These are phyloP conservation scores for Pleurotus ostreatus DNA, from an alignment of 768 basidiomycete species.

Conservation along the genomic window DNA sequence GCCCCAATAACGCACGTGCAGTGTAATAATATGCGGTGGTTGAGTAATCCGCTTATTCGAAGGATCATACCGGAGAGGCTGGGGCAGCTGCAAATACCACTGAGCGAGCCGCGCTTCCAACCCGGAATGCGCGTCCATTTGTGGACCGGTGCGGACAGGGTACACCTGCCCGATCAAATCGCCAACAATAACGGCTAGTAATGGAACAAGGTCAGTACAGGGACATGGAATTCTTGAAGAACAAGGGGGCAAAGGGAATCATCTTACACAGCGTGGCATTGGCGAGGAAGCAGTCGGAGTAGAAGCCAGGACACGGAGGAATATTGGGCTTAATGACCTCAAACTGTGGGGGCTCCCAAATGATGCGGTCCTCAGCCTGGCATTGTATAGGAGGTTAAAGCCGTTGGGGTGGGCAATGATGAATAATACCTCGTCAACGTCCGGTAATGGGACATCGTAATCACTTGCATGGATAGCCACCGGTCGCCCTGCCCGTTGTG, in stretches of 20 bases:
- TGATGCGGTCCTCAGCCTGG: conserved; percentile 56
- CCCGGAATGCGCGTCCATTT: conserved; percentile 42
- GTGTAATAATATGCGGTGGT: conserved; percentile 60
- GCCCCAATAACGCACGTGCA: conserved; percentile 76
- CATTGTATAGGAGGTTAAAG: conserved; percentile 6
- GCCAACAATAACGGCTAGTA: conserved; percentile 60
- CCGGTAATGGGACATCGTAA: conserved; percentile 63
- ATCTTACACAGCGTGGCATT: conserved; percentile 54
- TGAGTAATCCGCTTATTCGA: conserved; percentile 49
- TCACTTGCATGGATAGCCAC: conserved; percentile 64
- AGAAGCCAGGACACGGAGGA: conserved; percentile 39
- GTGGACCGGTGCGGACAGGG: conserved; percentile 53
- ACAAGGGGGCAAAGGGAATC: conserved; percentile 6
- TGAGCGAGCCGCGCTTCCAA: conserved; percentile 69
- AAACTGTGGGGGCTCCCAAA: conserved; percentile 46
- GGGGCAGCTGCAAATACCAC: conserved; percentile 70
- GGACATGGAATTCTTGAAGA: not conserved
- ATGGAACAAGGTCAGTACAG: not conserved
- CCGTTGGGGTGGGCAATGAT: conserved; percentile 18
- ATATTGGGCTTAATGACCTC: conserved; percentile 38
- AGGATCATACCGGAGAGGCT: conserved; percentile 56
- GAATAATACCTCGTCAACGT: conserved; percentile 37
- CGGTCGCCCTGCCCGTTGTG: conserved; percentile 48
- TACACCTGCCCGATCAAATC: conserved; percentile 66
- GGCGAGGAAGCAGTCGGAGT: conserved; percentile 54